Percentiles rank a stretch among this genome's conserved stretches.
Conservation (phyloP, 1,284 basidiomycete species). For the Rhodotorula sp. region DNA sequence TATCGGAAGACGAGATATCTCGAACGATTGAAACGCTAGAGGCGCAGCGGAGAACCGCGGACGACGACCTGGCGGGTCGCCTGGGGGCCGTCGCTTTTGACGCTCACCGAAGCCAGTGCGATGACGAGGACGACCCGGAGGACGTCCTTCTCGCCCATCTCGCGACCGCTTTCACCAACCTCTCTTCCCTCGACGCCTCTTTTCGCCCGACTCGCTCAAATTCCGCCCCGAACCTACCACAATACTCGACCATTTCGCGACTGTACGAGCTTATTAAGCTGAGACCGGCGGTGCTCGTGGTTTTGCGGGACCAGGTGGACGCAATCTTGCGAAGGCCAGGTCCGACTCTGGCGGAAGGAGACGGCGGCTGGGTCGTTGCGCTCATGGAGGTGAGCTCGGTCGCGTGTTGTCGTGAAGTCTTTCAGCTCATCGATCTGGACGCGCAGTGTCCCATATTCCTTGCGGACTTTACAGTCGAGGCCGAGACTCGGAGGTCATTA, state of each 20-base stretch:
- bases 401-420: not conserved
- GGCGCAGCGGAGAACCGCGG: not conserved
- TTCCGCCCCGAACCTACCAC: not conserved
- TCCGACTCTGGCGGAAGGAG: constrained; percentile 10
- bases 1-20: not conserved
- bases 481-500: not conserved
- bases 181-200: constrained; percentile 25
- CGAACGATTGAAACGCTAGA: not conserved
- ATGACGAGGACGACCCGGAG: not conserved
- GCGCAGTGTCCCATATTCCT: constrained; percentile 20
- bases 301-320: constrained; percentile 16
- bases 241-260: not conserved
- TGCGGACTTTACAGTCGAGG: not conserved
- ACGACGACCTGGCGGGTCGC: not conserved
- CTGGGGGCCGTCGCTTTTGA: not conserved
- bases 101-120: too few species aligned
- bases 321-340: constrained; percentile 28
- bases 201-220: constrained; percentile 2
- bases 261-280: constrained; percentile 7
- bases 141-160: constrained; percentile 3
- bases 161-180: constrained; percentile 12
- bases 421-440: too few species aligned
- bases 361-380: constrained; percentile 25
- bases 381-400: constrained; percentile 23
- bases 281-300: constrained; percentile 15